These are phyloP conservation scores for Hemisphaericaspora lyxosophila DNA, from an alignment of 1,139 yeast genomes.

Conservation along the genomic window DNA sequence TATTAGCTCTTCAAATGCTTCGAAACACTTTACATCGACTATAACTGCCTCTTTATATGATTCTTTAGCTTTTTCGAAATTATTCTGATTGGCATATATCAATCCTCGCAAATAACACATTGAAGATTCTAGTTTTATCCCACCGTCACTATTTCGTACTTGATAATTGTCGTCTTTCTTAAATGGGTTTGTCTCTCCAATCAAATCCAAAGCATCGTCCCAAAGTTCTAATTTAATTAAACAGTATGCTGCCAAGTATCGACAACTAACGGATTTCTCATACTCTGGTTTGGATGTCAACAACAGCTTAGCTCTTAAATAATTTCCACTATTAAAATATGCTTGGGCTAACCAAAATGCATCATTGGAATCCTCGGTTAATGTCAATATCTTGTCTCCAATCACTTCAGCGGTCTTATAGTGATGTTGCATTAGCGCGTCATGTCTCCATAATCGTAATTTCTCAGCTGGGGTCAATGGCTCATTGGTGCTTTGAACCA, in stretches of 20 bases:
- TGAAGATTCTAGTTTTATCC: slow-evolving; percentile 82
- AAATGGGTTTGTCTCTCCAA: slow-evolving; percentile 85
- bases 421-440: slow-evolving; percentile 90
- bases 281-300: slow-evolving; percentile 42
- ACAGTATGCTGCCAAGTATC: slow-evolving; percentile 80
- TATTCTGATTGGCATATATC: slow-evolving; percentile 79
- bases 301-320: slow-evolving; percentile 73
- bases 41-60: slow-evolving; percentile 84
- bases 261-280: slow-evolving; percentile 62
- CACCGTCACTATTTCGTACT: slow-evolving; percentile 60
- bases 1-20: slow-evolving; percentile 83
- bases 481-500: slow-evolving; percentile 15
- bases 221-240: slow-evolving; percentile 70
- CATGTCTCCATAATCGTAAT: slow-evolving; percentile 89
- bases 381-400: slow-evolving; percentile 81
- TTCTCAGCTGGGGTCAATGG: slow-evolving; percentile 82
- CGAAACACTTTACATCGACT: slow-evolving; percentile 90
- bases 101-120: slow-evolving; percentile 84
- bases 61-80: slow-evolving; percentile 83
- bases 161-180: slow-evolving; percentile 23
- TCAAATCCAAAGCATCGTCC: slow-evolving; percentile 86
- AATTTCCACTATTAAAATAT: slow-evolving; percentile 71
- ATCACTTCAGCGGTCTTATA: slow-evolving; percentile 86
- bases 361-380: slow-evolving; percentile 85
- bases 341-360: slow-evolving; percentile 98